Conservation (phyloP, 179 eudicot species). For the Sideroxylon spinosum region DNA sequence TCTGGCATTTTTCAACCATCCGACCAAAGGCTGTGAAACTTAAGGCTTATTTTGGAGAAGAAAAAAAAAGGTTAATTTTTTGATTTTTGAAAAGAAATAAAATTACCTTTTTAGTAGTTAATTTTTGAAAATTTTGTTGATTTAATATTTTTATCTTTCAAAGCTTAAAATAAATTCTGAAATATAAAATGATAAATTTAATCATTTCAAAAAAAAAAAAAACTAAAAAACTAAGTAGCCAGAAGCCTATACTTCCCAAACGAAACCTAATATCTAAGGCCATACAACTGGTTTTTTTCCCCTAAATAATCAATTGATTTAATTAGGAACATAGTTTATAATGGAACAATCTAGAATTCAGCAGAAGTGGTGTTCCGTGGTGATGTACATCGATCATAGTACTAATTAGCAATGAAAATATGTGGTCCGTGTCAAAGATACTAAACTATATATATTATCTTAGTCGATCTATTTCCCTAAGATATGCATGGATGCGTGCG, state of each 20-base stretch:
- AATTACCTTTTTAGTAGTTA: neutral
- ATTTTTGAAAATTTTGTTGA: neutral
- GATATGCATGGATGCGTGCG: neutral
- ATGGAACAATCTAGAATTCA: constrained; percentile 27
- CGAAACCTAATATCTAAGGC: too few species aligned
- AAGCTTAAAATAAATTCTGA: too few species aligned
- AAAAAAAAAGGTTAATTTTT: too few species aligned
- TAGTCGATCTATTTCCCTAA: neutral
- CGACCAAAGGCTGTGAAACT: neutral
- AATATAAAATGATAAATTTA: too few species aligned
- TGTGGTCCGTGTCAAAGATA: constrained; percentile 16
- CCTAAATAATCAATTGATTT: too few species aligned
- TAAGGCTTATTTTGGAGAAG: neutral
- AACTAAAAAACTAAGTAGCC: too few species aligned
- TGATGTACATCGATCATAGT: neutral
- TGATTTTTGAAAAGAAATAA: too few species aligned
- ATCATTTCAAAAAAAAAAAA: too few species aligned
- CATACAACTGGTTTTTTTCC: too few species aligned
- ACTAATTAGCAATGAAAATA: neutral
- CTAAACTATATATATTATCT: neutral
- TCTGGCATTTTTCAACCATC: neutral
- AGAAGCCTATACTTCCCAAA: too few species aligned
- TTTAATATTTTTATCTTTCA: too few species aligned
- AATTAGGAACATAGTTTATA: neutral
- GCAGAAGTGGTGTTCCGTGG: constrained; percentile 8